These are phyloP conservation scores for Linum usitatissimum DNA, from an alignment of 345 rosid species.

Conservation along the genomic window DNA sequence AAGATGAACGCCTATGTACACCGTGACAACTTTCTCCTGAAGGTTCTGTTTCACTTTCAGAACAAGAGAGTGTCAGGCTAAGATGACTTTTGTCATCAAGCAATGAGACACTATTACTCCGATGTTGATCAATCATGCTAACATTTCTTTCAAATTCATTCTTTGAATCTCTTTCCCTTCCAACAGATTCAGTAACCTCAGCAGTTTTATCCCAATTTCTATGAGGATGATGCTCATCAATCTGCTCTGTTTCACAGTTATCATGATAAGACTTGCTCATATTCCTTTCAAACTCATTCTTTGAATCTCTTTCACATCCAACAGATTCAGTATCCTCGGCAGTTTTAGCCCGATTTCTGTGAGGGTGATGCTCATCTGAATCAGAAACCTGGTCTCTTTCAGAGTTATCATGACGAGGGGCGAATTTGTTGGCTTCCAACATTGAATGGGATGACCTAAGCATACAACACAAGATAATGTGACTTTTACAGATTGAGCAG, in stretches of 20 bases:
- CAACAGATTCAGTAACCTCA: no score
- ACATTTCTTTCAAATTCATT: slow-evolving; percentile 19
- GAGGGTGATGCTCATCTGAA: slow-evolving; percentile 9
- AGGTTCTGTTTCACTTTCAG: slow-evolving; percentile 31
- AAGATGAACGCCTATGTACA: slow-evolving; percentile 21
- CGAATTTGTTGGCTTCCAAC: slow-evolving; percentile 14
- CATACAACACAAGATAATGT: slow-evolving; percentile 14
- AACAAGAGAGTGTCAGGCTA: slow-evolving; percentile 32
- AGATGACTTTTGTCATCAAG: slow-evolving; percentile 27
- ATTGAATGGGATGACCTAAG: slow-evolving; percentile 18
- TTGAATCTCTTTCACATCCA: slow-evolving; percentile 18
- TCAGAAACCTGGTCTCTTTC: slow-evolving; percentile 14
- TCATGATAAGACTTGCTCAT: slow-evolving; percentile 16
- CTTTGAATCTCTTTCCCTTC: slow-evolving; percentile 15
- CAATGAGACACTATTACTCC: slow-evolving; percentile 31
- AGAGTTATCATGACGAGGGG: slow-evolving; percentile 11
- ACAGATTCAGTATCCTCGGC: slow-evolving; percentile 20
- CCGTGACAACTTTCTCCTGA: slow-evolving; percentile 22
- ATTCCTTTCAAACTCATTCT: slow-evolving; percentile 21
- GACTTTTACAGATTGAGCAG: neutral
- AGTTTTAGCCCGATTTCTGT: slow-evolving; percentile 16
- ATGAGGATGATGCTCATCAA: neutral
- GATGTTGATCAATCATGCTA: slow-evolving; percentile 20
- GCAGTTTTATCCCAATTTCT: no score
- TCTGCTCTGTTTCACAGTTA: slow-evolving; percentile 9